A percentile compares a stretch with the other conserved stretches of the same genome.
Conservation (phyloP, 140 eudicot species). For the Artemisia princeps region DNA sequence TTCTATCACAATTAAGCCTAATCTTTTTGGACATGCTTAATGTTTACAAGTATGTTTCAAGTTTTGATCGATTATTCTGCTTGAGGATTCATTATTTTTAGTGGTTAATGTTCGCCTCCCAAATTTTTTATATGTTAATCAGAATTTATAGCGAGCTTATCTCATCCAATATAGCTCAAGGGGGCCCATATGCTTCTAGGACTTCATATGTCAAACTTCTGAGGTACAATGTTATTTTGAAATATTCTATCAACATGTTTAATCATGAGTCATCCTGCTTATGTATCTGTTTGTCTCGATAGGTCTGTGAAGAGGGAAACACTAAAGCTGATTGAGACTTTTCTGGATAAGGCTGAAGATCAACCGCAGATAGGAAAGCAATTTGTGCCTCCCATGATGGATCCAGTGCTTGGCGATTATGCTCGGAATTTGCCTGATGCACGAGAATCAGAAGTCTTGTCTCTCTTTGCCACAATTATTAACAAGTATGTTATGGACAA, state of each 20-base stretch:
- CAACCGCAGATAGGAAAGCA: conserved; percentile 92
- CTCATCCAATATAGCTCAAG: conserved; percentile 78
- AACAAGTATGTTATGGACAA: conserved; percentile 53
- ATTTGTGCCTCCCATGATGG: conserved; percentile 99
- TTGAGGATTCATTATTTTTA: background rate
- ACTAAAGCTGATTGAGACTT: conserved; percentile 88
- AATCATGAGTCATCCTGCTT: background rate
- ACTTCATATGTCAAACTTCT: conserved; percentile 80
- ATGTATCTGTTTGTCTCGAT: conserved; percentile 21
- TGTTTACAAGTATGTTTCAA: conserved; percentile 62
- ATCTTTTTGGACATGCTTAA: conserved; percentile 98
- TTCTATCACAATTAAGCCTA: conserved; percentile 65
- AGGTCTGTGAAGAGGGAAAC: conserved; percentile 97
- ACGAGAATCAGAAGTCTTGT: conserved; percentile 92
- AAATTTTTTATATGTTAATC: conserved; percentile 19
- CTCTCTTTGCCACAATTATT: conserved; percentile 91
- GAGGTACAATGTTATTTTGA: conserved; percentile 39
- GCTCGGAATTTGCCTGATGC: conserved; percentile 96
- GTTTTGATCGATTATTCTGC: conserved; percentile 3
- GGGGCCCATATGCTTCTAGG: conserved; percentile 80
- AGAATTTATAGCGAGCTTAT: conserved; percentile 99
- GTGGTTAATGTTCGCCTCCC: conserved; percentile 5
- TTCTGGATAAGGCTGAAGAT: conserved; percentile 93
- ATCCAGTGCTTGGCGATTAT: conserved; percentile 94
- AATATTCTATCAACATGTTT: background rate